phyloP scores from a whole-genome alignment of 225 moss, liverwort and hornwort genomes.

The Polytrichum formosum region DNA sequence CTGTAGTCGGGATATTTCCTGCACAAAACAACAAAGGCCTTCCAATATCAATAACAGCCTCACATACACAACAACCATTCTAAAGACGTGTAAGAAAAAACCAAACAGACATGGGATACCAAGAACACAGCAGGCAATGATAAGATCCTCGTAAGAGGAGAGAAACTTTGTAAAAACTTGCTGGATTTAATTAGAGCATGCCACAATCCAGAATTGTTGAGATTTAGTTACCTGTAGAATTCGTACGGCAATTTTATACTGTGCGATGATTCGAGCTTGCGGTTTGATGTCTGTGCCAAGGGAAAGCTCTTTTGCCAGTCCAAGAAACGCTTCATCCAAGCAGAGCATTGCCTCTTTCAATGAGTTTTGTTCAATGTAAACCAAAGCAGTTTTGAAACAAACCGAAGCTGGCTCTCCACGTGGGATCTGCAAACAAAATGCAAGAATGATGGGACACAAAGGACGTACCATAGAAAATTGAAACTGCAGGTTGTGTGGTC shows the following conservation, averaged over 20 bases:
- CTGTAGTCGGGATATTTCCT: conserved; percentile 95
- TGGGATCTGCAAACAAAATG: conserved; percentile 61
- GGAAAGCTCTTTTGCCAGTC: conserved; percentile 90
- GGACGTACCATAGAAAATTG: too few species aligned
- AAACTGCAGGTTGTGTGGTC: too few species aligned
- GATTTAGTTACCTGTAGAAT: conserved; percentile 68
- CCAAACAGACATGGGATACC: too few species aligned
- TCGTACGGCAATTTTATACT: conserved; percentile 88
- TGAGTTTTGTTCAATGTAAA: conserved; percentile 92
- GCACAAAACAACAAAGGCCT: conserved; percentile 13
- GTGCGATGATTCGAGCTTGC: conserved; percentile 91
- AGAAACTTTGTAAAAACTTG: too few species aligned
- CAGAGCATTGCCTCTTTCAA: conserved; percentile 89
- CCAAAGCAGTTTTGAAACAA: conserved; percentile 86
- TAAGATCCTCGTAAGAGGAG: too few species aligned
- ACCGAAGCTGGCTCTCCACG: conserved; percentile 91
- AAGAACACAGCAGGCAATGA: too few species aligned
- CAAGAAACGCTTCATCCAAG: conserved; percentile 92
- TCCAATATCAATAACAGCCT: too few species aligned
- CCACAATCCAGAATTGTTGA: too few species aligned
- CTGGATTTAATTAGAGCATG: too few species aligned
- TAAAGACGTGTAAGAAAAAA: too few species aligned
- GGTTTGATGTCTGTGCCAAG: conserved; percentile 82
- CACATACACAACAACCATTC: too few species aligned
- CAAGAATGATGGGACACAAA: neutral